A percentile compares a stretch with the other conserved stretches of the same genome.
Evolutionary conservation across 2,329 filamentous ascomycete genomes (phyloP).

Genomic region (Verticillium tricorpus): DNA sequence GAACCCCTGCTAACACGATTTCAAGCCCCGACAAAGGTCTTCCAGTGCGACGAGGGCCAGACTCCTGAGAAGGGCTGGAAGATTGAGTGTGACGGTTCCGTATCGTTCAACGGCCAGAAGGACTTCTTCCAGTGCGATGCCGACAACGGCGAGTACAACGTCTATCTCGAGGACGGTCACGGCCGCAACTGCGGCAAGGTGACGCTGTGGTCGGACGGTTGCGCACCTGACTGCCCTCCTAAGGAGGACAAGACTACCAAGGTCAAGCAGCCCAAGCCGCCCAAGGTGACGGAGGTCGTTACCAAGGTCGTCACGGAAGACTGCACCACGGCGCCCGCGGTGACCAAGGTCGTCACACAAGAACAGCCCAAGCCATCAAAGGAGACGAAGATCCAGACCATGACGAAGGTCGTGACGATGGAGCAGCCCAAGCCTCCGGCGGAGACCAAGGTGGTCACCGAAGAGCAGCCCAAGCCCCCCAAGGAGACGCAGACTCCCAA

Average conservation of each 20-base stretch:
- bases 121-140: constrained; percentile 60
- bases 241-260: constrained; percentile 5
- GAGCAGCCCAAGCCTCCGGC: neutral
- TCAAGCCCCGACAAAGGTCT: constrained; percentile 49
- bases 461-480: neutral
- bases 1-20: neutral
- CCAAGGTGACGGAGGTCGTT: neutral
- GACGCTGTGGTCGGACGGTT: constrained; percentile 36
- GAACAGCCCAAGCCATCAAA: too few species aligned
- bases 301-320: neutral
- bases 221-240: constrained; percentile 14
- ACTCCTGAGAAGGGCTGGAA: constrained; percentile 49
- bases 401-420: neutral
- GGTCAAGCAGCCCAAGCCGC: neutral
- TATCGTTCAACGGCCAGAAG: constrained; percentile 40
- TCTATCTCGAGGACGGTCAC: constrained; percentile 41
- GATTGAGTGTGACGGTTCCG: constrained; percentile 37
- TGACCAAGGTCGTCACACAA: neutral
- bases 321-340: neutral
- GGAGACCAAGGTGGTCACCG: neutral
- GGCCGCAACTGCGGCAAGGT: constrained; percentile 43
- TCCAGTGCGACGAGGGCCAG: constrained; percentile 53
- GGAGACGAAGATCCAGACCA: neutral
- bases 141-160: constrained; percentile 47
- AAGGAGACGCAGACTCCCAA: constrained; percentile 8